These are phyloP conservation scores for Eucalyptus decipiens DNA, from an alignment of 345 rosid genomes.

Conservation along the genomic window DNA sequence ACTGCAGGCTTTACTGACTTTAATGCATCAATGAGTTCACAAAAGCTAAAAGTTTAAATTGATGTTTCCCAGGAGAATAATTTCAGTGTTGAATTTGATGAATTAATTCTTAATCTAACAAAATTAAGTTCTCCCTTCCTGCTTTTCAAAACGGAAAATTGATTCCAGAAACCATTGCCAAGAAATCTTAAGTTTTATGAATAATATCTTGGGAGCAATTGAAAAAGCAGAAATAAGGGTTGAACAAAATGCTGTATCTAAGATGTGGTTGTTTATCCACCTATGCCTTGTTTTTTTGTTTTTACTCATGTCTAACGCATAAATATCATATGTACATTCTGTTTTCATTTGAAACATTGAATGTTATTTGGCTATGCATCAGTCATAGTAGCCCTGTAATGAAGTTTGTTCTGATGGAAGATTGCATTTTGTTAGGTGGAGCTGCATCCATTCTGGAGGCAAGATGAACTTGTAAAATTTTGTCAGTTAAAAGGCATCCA, in stretches of 20 bases:
- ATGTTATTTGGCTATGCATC: not conserved
- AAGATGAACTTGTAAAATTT: constrained; percentile 52
- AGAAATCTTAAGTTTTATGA: not conserved
- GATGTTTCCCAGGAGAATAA: not conserved
- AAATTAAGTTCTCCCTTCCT: not conserved
- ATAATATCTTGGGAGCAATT: not conserved
- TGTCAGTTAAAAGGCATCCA: constrained; percentile 47
- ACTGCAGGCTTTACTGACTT: not conserved
- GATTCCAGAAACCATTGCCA: not conserved
- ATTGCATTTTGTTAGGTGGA: constrained; percentile 24
- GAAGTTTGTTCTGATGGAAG: not conserved
- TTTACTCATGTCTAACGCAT: not conserved
- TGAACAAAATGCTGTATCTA: not conserved
- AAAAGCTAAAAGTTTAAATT: not conserved
- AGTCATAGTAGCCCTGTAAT: not conserved
- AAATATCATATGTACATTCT: not conserved
- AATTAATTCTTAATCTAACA: not conserved
- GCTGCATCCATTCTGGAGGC: constrained; percentile 65
- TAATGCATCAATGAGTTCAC: not conserved
- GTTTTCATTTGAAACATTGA: not conserved
- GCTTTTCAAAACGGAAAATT: not conserved
- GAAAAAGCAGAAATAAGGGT: not conserved
- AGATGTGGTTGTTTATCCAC: not conserved
- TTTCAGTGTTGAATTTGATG: not conserved
- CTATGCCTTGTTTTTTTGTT: not conserved